phyloP scores from a whole-genome alignment of 2,329 filamentous ascomycete genomes.

The Septoria linicola region DNA sequence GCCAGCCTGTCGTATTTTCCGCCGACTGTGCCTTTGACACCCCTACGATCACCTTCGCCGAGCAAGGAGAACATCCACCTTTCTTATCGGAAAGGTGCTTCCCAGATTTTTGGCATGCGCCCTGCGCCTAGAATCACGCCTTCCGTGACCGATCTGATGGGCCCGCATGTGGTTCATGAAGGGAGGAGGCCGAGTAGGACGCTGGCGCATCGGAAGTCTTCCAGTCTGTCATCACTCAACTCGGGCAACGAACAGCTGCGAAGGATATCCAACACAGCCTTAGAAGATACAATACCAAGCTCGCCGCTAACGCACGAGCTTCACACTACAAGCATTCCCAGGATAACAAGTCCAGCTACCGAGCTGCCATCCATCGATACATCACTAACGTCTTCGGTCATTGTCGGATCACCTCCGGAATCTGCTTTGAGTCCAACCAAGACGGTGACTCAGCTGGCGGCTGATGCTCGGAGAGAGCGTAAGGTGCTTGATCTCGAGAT shows the following conservation, averaged over 20 bases:
- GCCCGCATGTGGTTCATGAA: slow-evolving; percentile 9
- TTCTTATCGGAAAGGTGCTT: slow-evolving; percentile 51
- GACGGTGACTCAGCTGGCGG: slow-evolving; percentile 71
- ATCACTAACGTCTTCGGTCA: slow-evolving; percentile 23
- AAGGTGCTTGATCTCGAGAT: slow-evolving; percentile 97
- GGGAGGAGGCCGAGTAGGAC: slow-evolving; percentile 16
- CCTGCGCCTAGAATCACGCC: slow-evolving; percentile 22
- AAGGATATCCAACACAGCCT: slow-evolving; percentile 34
- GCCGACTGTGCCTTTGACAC: slow-evolving; percentile 25
- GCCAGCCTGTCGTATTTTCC: slow-evolving; percentile 37
- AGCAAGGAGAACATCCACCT: slow-evolving; percentile 50
- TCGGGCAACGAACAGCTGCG: slow-evolving; percentile 38
- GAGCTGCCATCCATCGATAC: slow-evolving; percentile 33
- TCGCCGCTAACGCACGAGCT: slow-evolving; percentile 28
- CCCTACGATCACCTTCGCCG: slow-evolving; percentile 44
- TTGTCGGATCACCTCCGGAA: slow-evolving; percentile 19
- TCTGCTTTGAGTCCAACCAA: slow-evolving; percentile 38
- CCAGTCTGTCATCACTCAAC: slow-evolving; percentile 49
- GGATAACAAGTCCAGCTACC: slow-evolving; percentile 21
- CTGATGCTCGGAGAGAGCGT: slow-evolving; percentile 85
- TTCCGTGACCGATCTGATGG: slow-evolving; percentile 8
- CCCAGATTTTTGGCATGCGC: slow-evolving; percentile 46
- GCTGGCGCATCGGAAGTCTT: slow-evolving; percentile 33
- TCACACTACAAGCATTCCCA: slow-evolving; percentile 16
- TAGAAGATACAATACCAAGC: slow-evolving; percentile 20